These are phyloP conservation scores for Salvia miltiorrhiza DNA, from an alignment of 257 asterid genomes.

Conservation along the genomic window DNA sequence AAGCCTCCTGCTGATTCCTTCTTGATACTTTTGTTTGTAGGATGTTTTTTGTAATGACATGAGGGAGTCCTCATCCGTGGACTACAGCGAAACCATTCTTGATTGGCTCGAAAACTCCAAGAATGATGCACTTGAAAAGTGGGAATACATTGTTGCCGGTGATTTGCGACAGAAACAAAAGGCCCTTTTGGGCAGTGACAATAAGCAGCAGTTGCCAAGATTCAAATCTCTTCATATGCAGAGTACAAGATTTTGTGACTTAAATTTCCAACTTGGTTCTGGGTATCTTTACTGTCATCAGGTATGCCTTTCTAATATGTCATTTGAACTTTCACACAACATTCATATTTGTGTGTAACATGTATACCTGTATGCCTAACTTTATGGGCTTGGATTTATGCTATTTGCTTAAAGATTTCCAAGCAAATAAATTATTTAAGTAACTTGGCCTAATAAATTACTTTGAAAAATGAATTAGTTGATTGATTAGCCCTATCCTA, in stretches of 20 bases:
- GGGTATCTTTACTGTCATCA: slow-evolving; percentile 90
- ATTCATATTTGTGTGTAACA: not conserved
- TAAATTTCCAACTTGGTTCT: slow-evolving; percentile 76
- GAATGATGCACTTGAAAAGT: slow-evolving; percentile 71
- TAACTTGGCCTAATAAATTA: not conserved
- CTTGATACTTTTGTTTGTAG: slow-evolving; percentile 33
- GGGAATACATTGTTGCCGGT: slow-evolving; percentile 73
- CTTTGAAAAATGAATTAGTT: not conserved
- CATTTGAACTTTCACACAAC: not conserved
- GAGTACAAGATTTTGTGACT: slow-evolving; percentile 65
- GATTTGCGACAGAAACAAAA: slow-evolving; percentile 71
- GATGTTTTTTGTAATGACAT: slow-evolving; percentile 77
- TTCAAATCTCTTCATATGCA: slow-evolving; percentile 67
- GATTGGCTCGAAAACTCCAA: slow-evolving; percentile 76
- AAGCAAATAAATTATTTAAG: not conserved
- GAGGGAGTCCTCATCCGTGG: slow-evolving; percentile 53
- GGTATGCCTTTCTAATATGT: slow-evolving; percentile 36
- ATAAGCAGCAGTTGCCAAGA: slow-evolving; percentile 47
- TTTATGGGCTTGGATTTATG: not conserved
- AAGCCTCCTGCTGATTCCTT: slow-evolving; percentile 3
- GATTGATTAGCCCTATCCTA: not conserved
- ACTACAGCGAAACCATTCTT: slow-evolving; percentile 75
- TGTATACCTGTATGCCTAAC: not conserved
- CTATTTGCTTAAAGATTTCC: not conserved
- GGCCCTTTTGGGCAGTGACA: slow-evolving; percentile 44